phyloP scores from a whole-genome alignment of 108 stramenopile genomes.

The Licmophora abbreviata region DNA sequence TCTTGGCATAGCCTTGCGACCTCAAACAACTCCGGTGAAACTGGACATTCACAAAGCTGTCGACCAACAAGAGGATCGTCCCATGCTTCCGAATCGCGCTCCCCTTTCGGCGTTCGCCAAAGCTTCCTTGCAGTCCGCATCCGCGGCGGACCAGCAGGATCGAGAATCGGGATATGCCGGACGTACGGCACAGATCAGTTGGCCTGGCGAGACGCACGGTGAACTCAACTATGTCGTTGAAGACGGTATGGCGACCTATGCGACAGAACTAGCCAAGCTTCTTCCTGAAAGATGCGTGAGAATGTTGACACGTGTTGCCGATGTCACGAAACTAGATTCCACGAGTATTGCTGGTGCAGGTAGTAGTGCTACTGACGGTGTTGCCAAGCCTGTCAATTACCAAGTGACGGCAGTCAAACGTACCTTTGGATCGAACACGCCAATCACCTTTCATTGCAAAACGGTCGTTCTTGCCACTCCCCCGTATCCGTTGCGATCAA shows the following conservation, averaged over 20 bases:
- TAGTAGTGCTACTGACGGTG: not conserved
- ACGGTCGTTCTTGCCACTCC: constrained; percentile 5
- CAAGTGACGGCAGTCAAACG: too few species aligned
- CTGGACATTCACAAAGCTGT: not conserved
- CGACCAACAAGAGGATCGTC: not conserved
- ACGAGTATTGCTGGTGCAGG: not conserved
- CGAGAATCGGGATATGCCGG: constrained; percentile 5
- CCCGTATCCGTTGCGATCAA: not conserved
- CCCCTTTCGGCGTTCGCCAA: not conserved
- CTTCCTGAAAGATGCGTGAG: not conserved
- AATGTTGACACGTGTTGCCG: not conserved
- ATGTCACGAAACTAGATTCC: too few species aligned
- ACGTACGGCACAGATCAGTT: constrained; percentile 5
- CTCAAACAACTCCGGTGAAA: not conserved
- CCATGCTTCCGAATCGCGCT: not conserved
- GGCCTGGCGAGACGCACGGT: constrained; percentile 6
- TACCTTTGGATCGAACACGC: too few species aligned
- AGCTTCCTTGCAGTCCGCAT: not conserved
- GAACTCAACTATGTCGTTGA: not conserved
- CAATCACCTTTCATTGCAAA: not conserved
- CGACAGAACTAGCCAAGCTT: not conserved
- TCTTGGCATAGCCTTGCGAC: not conserved
- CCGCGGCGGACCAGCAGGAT: constrained; percentile 3
- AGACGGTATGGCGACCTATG: not conserved
- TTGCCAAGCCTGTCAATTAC: not conserved